Evolutionary conservation across 345 rosid genomes (phyloP).

Genomic region (Boechera stricta): DNA sequence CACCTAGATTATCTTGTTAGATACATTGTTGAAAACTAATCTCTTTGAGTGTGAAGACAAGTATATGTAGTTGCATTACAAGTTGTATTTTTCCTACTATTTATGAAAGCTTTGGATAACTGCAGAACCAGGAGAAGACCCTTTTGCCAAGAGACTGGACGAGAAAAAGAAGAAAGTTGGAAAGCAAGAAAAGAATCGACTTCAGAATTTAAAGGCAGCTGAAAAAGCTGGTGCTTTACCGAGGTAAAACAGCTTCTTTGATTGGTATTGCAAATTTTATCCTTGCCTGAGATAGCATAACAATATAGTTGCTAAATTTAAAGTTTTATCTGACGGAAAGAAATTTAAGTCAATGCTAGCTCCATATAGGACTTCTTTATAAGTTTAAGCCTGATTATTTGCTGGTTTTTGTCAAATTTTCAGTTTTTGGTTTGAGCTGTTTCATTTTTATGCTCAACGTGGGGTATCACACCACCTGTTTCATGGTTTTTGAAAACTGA

Average conservation of each 20-base stretch:
- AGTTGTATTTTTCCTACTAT: constrained; percentile 16
- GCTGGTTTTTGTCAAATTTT: not conserved
- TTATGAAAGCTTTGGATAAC: constrained; percentile 14
- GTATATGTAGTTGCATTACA: constrained; percentile 16
- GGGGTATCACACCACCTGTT: constrained; percentile 6
- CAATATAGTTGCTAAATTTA: not conserved
- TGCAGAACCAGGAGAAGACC: constrained; percentile 87
- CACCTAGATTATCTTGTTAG: not conserved
- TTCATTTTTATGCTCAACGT: not conserved
- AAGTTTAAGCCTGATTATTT: not conserved
- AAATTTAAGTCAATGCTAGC: not conserved
- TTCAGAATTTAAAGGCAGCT: constrained; percentile 79
- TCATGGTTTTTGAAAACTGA: constrained; percentile 15
- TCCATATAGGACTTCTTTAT: not conserved
- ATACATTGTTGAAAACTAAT: constrained; percentile 11
- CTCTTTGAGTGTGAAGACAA: not conserved
- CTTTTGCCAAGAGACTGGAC: constrained; percentile 76
- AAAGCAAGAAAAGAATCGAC: constrained; percentile 72
- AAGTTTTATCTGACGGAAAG: not conserved
- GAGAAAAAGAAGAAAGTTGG: constrained; percentile 81
- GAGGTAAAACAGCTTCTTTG: constrained; percentile 55
- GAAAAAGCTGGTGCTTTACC: constrained; percentile 84
- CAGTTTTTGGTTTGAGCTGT: constrained; percentile 13
- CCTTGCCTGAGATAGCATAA: constrained; percentile 5
- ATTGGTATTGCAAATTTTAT: not conserved